A percentile compares a stretch with the other conserved stretches of the same genome.
These are phyloP conservation scores for Angomonas deanei DNA, from an alignment of 208 protist genomes.

Conservation along the genomic window DNA sequence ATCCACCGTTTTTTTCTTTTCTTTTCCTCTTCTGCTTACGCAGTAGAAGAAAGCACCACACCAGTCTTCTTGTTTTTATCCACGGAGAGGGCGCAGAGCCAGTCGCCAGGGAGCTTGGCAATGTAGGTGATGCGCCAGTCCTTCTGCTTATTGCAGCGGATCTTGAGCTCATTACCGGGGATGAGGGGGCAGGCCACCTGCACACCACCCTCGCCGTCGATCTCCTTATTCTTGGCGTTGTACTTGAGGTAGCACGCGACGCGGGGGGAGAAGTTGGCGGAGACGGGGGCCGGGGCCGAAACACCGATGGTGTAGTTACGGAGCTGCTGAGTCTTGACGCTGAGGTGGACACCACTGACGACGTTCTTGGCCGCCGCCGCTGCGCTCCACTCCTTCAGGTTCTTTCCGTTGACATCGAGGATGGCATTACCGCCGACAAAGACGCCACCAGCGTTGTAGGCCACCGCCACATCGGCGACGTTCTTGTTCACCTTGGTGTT, in stretches of 20 bases:
- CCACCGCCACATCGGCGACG: conserved; percentile 6
- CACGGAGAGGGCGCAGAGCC: conserved; percentile 52
- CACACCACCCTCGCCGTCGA: conserved; percentile 5
- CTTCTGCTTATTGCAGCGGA: conserved; percentile 41
- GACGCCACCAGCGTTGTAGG: conserved; percentile 33
- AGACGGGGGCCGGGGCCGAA: background rate
- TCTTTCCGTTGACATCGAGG: conserved; percentile 7
- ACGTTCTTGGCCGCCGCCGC: conserved; percentile 14
- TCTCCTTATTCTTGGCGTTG: conserved; percentile 4
- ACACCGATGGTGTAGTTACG: conserved; percentile 1
- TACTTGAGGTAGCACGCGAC: background rate
- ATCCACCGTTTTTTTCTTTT: conserved; percentile 4
- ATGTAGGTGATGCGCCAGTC: conserved; percentile 69
- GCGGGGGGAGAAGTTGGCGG: background rate
- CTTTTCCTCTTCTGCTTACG: background rate
- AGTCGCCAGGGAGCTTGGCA: conserved; percentile 58
- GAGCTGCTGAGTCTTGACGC: background rate
- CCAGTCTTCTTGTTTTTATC: conserved; percentile 58
- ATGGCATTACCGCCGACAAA: conserved; percentile 23
- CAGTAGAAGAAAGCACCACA: conserved; percentile 57
- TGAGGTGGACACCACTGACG: background rate
- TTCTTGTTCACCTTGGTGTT: conserved; percentile 9
- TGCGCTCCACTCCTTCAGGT: conserved; percentile 20
- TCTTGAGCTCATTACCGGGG: conserved; percentile 64
- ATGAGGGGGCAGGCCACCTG: conserved; percentile 49